phyloP scores from a whole-genome alignment of 768 basidiomycete genomes.

The Pisolithus orientalis region DNA sequence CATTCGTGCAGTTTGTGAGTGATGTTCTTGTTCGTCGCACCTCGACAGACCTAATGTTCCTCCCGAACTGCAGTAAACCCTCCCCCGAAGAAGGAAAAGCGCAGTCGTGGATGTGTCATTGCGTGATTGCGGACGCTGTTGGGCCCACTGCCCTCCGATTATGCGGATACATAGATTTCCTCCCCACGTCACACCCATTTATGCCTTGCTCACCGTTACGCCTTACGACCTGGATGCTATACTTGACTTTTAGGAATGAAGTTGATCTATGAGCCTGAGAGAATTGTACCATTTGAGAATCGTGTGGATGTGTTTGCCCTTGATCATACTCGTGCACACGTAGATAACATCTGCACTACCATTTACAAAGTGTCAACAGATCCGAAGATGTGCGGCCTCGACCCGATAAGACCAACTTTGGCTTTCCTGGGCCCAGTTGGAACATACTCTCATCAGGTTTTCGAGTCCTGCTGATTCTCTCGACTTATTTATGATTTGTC shows the following conservation, averaged over 20 bases:
- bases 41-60: constrained; percentile 5
- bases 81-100: constrained; percentile 52
- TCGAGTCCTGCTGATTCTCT: not conserved
- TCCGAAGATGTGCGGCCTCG: constrained; percentile 5
- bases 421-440: constrained; percentile 64
- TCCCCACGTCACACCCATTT: constrained; percentile 57
- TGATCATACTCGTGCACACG: not conserved
- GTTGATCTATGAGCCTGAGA: constrained; percentile 20
- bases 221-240: constrained; percentile 57
- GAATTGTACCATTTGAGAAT: too few relatives aligned
- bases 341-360: not conserved
- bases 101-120: constrained; percentile 56
- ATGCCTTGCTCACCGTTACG: constrained; percentile 44
- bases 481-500: constrained; percentile 16
- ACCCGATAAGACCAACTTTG: constrained; percentile 24
- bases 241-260: constrained; percentile 32
- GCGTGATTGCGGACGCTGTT: constrained; percentile 40
- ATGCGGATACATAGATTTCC: constrained; percentile 29
- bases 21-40: not conserved
- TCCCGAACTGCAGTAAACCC: constrained; percentile 57
- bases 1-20: constrained; percentile 91
- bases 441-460: constrained; percentile 65
- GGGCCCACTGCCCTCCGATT: constrained; percentile 12
- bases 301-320: too few relatives aligned
- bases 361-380: not conserved